Evolutionary conservation across 768 basidiomycete genomes (phyloP).

Genomic region (Phaffia tasmanica): DNA sequence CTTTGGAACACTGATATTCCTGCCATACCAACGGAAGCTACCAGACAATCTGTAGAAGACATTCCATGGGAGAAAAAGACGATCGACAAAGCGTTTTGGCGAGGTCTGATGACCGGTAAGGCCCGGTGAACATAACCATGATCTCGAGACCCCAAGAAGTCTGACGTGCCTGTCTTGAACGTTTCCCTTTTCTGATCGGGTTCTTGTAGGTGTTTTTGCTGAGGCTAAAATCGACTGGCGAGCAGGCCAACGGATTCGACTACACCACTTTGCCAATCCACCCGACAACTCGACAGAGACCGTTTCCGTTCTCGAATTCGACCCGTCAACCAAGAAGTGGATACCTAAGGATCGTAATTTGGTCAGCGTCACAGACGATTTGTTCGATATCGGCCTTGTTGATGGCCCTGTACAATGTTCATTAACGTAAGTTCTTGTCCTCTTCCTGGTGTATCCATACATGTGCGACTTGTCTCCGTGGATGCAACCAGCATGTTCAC

Average conservation of each 20-base stretch:
- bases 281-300: not conserved
- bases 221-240: constrained; percentile 15
- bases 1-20: constrained; percentile 15
- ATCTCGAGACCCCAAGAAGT: not conserved
- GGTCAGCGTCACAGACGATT: not conserved
- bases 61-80: constrained; percentile 14
- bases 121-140: not conserved
- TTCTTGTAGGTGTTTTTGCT: constrained; percentile 8
- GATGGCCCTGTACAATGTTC: constrained; percentile 19
- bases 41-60: not conserved
- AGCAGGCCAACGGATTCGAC: constrained; percentile 13
- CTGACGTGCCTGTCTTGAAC: not conserved
- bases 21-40: constrained; percentile 10
- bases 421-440: not conserved
- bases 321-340: not conserved
- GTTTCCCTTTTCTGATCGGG: not conserved
- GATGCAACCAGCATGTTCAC: no score
- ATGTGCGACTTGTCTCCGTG: no score
- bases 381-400: constrained; percentile 18
- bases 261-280: constrained; percentile 16
- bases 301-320: constrained; percentile 7
- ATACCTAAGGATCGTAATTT: not conserved
- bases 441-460: not conserved
- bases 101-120: constrained; percentile 21
- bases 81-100: constrained; percentile 15